Percentiles rank a stretch among this genome's conserved stretches.
These are phyloP conservation scores for Magnusiomyces magnusii DNA, from an alignment of 1,139 yeast species.

Conservation along the genomic window DNA sequence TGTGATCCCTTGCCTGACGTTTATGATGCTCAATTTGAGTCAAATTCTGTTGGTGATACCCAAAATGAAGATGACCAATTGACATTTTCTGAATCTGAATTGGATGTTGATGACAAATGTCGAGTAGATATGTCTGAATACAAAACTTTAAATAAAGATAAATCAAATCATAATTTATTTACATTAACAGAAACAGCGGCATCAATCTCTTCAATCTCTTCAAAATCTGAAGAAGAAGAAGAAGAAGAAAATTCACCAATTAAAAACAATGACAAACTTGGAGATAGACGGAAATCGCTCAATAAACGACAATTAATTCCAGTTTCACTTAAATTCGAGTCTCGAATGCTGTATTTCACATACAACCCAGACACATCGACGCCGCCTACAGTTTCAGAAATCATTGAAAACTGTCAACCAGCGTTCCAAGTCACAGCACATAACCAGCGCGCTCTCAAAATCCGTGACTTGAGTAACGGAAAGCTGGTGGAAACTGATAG, in stretches of 20 bases:
- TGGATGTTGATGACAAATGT: background rate
- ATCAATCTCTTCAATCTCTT: background rate
- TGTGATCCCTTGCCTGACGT: background rate
- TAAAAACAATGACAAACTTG: too few species aligned
- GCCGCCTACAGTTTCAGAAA: constrained; percentile 60
- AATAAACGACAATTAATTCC: constrained; percentile 27
- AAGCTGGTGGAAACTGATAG: constrained; percentile 24
- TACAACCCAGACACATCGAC: constrained; percentile 54
- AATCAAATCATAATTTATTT: background rate
- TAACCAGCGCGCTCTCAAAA: constrained; percentile 34
- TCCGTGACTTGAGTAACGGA: constrained; percentile 25
- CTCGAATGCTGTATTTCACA: constrained; percentile 45
- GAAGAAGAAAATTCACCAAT: background rate
- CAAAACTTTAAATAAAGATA: background rate
- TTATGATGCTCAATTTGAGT: background rate
- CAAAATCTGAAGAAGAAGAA: background rate
- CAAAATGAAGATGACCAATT: background rate
- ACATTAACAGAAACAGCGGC: background rate
- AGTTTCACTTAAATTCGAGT: constrained; percentile 41
- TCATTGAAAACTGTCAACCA: constrained; percentile 59
- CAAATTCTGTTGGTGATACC: background rate
- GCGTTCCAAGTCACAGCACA: constrained; percentile 52
- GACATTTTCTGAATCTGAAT: background rate
- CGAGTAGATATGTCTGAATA: background rate
- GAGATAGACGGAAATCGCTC: too few species aligned